Conservation (phyloP, 306 rosid genomes). For the Rosa lucieae region DNA sequence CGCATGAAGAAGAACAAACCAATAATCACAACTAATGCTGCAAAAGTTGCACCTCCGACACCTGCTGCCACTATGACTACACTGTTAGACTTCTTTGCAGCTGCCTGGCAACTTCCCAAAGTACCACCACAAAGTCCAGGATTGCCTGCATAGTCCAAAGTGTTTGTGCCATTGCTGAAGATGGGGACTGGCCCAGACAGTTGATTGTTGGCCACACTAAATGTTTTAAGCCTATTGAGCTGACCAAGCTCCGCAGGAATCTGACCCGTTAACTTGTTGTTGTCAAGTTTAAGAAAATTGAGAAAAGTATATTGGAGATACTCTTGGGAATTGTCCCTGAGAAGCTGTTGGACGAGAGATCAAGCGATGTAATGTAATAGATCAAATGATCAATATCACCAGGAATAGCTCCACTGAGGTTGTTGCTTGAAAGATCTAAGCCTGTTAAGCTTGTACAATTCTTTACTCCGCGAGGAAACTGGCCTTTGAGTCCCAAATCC, state of each 20-base stretch:
- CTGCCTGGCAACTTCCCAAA: conserved; percentile 19
- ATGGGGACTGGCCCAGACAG: conserved; percentile 58
- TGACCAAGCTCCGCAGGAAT: conserved; percentile 47
- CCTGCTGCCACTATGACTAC: conserved; percentile 75
- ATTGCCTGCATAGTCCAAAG: conserved; percentile 12
- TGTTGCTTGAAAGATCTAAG: conserved; percentile 70
- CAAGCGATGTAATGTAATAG: conserved; percentile 31
- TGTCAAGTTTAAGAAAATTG: conserved; percentile 58
- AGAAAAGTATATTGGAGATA: conserved; percentile 50
- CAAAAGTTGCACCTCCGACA: conserved; percentile 61
- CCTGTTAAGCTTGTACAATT: conserved; percentile 78
- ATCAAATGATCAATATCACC: conserved; percentile 27
- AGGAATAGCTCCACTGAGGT: conserved; percentile 59
- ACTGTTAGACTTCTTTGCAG: conserved; percentile 37
- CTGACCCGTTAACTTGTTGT: conserved; percentile 53
- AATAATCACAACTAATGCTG: conserved; percentile 49
- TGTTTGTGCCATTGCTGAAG: conserved; percentile 8
- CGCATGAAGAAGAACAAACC: conserved; percentile 64
- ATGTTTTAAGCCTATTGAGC: conserved; percentile 47
- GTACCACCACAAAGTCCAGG: conserved; percentile 56
- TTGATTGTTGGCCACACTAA: conserved; percentile 53
- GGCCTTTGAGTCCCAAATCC: conserved; percentile 74
- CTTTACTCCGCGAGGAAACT: conserved; percentile 46
- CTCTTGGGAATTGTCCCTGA: conserved; percentile 52
- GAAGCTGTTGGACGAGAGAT: conserved; percentile 70